Base-by-base conservation (phyloP, 2,329 filamentous ascomycete species). In the Hirsutella thompsonii region DNA sequence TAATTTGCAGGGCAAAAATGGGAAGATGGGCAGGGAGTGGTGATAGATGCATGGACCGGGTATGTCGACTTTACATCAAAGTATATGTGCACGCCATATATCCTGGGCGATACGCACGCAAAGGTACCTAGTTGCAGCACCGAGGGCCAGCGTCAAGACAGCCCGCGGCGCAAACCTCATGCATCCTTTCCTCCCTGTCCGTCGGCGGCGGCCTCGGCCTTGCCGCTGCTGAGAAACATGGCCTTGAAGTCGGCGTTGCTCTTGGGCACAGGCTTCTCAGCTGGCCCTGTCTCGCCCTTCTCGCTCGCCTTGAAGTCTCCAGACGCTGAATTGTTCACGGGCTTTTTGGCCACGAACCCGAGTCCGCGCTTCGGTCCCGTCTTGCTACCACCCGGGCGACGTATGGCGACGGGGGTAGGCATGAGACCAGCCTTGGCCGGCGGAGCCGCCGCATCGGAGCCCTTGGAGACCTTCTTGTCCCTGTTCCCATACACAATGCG, bases 181-280 rank as follows among this genome's bases (percentile, higher is more conserved):
- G 38, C 36, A 16, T 30, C 29, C 18, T 16, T 36, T 46, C 40
- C 20, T 47, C 43, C 20, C 40, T 39, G 20, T 44, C 41, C 8
- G 39, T 41, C 35, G 52, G 43, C 20, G 43, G 45, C 36, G 38
- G n/a, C 10, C 11, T 36, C 28, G 6, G 20, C 28, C 1, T 18
- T n/a, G 19, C 39, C 20, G 18, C 51, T 47, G 13, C 50, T 49
- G 8, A 71, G 49, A 40, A 72, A 66, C 52, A 72, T 58, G n/a
- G 70, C 68, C 55, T 70, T 75, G 49, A 76, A 76, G 51, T 76
- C 72, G 2, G 70, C 69, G 54, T 76, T 76, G 50, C 64, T 74
- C 60, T 72, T 75, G 48, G 55, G 56, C 16, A 56, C 49, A 38
- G 58, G 49, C 28, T 46, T 49, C 11, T 47, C 20, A 14, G 28